These are phyloP conservation scores for Penicillium diatomitis DNA, from an alignment of 495 filamentous ascomycete genomes.

Conservation along the genomic window DNA sequence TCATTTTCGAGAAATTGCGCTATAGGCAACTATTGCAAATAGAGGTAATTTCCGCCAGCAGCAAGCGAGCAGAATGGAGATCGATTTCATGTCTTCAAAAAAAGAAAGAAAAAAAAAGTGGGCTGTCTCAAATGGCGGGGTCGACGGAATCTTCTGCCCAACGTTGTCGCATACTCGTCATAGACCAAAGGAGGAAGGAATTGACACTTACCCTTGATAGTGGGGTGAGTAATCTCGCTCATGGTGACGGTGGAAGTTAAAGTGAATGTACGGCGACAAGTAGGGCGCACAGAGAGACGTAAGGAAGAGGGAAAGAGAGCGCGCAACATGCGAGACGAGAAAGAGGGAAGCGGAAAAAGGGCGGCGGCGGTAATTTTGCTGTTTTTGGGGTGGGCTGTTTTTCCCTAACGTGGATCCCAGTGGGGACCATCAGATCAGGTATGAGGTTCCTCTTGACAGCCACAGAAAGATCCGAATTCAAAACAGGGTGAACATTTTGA, in stretches of 20 bases:
- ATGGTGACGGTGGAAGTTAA: slow-evolving; percentile 28
- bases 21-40: too few species aligned
- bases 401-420: slow-evolving; percentile 9
- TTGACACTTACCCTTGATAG: slow-evolving; percentile 46
- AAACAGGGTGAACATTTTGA: too few species aligned
- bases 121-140: slow-evolving; percentile 1
- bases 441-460: too few species aligned
- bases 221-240: slow-evolving; percentile 50
- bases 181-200: not conserved
- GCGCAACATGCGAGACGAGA: slow-evolving; percentile 19
- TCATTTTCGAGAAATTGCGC: too few species aligned
- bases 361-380: slow-evolving; percentile 21
- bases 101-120: not conserved
- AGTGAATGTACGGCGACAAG: slow-evolving; percentile 4
- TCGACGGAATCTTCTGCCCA: not conserved
- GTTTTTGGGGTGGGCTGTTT: slow-evolving; percentile 19
- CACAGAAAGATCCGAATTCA: too few species aligned
- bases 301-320: slow-evolving; percentile 14
- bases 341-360: not conserved
- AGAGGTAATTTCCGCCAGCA: too few species aligned
- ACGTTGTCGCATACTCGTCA: not conserved
- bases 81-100: slow-evolving; percentile 40
- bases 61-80: too few species aligned
- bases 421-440: slow-evolving; percentile 9
- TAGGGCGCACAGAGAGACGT: slow-evolving; percentile 1